phyloP scores from a whole-genome alignment of 2,329 filamentous ascomycete species.

The Neurospora sp. region DNA sequence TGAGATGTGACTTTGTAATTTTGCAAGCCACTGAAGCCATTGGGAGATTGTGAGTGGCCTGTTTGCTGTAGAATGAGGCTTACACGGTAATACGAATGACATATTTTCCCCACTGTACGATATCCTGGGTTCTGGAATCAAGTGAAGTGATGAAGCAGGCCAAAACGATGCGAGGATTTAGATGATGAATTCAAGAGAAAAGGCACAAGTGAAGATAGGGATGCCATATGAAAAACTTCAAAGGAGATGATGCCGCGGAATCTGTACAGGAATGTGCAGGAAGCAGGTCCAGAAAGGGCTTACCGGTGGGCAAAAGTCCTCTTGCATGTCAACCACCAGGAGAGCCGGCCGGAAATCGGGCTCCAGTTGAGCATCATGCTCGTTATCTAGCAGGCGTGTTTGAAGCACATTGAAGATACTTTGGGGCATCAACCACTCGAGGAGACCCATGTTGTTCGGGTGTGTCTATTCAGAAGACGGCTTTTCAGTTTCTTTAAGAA shows the following conservation, averaged over 20 bases:
- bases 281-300: slow-evolving; percentile 24
- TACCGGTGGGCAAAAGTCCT: slow-evolving; percentile 91
- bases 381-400: neutral
- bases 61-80: neutral
- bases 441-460: neutral
- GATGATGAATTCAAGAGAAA: neutral
- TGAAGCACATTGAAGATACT: neutral
- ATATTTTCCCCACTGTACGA: neutral
- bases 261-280: slow-evolving; percentile 6
- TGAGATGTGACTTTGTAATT: neutral
- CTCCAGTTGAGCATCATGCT: neutral
- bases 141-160: neutral
- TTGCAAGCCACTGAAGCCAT: neutral
- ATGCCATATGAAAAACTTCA: neutral
- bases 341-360: slow-evolving; percentile 39
- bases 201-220: neutral
- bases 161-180: neutral
- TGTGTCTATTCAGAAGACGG: neutral
- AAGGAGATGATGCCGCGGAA: neutral
- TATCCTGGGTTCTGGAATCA: neutral
- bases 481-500: neutral
- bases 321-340: slow-evolving; percentile 79
- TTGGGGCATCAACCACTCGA: neutral
- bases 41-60: neutral
- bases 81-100: neutral